Evolutionary conservation across 2,329 filamentous ascomycete genomes (phyloP), one percentile per base, ranked within the genome.

Genomic region (Cercospora sesami): DNA sequence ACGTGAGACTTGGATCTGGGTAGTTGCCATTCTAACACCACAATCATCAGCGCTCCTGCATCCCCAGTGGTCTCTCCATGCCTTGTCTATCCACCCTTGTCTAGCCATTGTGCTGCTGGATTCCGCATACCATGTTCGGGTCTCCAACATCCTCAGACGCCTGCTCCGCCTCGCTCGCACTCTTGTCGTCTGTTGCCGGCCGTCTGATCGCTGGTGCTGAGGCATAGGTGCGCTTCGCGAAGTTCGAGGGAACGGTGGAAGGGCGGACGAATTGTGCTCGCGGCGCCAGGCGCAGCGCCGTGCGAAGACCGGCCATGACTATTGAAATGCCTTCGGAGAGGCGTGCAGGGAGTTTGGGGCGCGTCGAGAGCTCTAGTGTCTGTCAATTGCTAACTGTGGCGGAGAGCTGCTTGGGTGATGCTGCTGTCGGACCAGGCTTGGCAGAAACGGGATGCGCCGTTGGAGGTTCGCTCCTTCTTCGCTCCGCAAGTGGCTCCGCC

Each of bases 21-120:
- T 93, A 95, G 80, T 90, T 91, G 77, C 92, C 92, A 81, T 94
- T 96, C 91, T 94, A 79, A n/a, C 57, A 30, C 14, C 31, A 9
- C 26, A 16, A 5, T 23, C 18, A 64, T 71, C 53, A 71, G 67
- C 63, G 53, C 57, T 36, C 57, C 21, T 62, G 28, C 45, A 2
- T 59, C 21, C 5, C 36, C 39, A 45, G 58, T 55, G 21, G 18
- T 30, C 33, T 57, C 42, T 30, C 51, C 31, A n/a, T 51, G 33
- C 26, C 31, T n/a, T 28, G 4, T 36, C 6, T 36, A n/a, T 60
- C 28, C 59, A 18, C 16, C 28, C 16, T 45, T n/a, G 5, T 16
- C 48, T 31, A 61, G 36, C 31, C 51, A 21, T 39, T 31, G 31
- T 63, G 45, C 39, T 39, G 18, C 28, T n/a, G 23, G 59, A 21